Percentiles rank a stretch among this genome's conserved stretches.
Evolutionary conservation across 2,329 filamentous ascomycete genomes (phyloP).

Genomic region (Xylariales sp.): DNA sequence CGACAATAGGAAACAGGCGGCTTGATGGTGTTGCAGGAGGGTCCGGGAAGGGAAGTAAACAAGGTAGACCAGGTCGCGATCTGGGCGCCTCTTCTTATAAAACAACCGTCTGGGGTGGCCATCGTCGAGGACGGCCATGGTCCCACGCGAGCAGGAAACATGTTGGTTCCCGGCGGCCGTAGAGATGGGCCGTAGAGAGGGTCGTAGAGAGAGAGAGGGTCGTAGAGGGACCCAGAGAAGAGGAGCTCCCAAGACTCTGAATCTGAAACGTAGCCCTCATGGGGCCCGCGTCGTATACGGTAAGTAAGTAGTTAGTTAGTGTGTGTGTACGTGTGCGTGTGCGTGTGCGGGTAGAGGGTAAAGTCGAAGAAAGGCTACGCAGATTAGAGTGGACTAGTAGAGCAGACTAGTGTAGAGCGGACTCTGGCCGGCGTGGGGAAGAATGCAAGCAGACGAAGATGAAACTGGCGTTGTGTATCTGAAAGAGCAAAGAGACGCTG

Average conservation of each 20-base stretch:
- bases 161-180: slow-evolving; percentile 56
- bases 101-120: slow-evolving; percentile 42
- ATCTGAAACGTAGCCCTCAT: slow-evolving; percentile 52
- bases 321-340: too few relatives aligned
- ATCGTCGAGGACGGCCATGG: slow-evolving; percentile 53
- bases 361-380: slow-evolving; percentile 5
- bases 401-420: slow-evolving; percentile 38
- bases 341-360: slow-evolving; percentile 15
- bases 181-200: slow-evolving; percentile 24
- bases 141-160: slow-evolving; percentile 52
- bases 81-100: slow-evolving; percentile 52
- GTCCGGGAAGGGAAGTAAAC: slow-evolving; percentile 48
- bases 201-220: too few relatives aligned
- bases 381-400: slow-evolving; percentile 44
- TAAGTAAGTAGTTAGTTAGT: neutral
- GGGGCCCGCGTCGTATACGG: slow-evolving; percentile 33
- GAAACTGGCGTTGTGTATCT: slow-evolving; percentile 66
- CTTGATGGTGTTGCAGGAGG: slow-evolving; percentile 49
- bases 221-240: slow-evolving; percentile 5
- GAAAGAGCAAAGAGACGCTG: slow-evolving; percentile 55
- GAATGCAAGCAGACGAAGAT: slow-evolving; percentile 55
- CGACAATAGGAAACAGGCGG: slow-evolving; percentile 47
- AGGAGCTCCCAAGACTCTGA: slow-evolving; percentile 50
- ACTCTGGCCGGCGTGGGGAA: slow-evolving; percentile 46
- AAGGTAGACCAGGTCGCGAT: slow-evolving; percentile 50